Evolutionary conservation across 2,329 filamentous ascomycete genomes (phyloP).

Genomic region (Penicillium sp.): DNA sequence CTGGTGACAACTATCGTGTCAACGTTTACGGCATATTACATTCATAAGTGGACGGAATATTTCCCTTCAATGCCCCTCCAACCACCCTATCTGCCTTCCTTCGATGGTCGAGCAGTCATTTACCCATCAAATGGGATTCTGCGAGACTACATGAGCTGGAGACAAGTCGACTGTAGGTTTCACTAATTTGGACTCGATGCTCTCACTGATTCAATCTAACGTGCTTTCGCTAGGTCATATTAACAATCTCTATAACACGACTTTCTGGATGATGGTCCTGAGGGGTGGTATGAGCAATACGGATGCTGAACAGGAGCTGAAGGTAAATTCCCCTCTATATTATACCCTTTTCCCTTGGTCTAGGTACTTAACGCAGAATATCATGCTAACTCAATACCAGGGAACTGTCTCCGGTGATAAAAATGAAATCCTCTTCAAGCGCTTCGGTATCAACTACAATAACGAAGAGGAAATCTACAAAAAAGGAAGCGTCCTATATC

Average conservation of each 20-base stretch:
- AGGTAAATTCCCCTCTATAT: slow-evolving; percentile 52
- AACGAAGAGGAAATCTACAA: slow-evolving; percentile 90
- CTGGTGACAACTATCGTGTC: slow-evolving; percentile 88
- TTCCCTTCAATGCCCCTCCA: slow-evolving; percentile 75
- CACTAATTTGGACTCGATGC: background rate
- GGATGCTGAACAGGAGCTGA: slow-evolving; percentile 79
- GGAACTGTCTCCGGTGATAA: slow-evolving; percentile 86
- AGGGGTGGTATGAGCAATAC: slow-evolving; percentile 74
- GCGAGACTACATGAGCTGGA: slow-evolving; percentile 94
- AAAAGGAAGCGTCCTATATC: slow-evolving; percentile 89
- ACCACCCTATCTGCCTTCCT: slow-evolving; percentile 75
- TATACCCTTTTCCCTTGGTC: background rate
- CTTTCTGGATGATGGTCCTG: slow-evolving; percentile 88
- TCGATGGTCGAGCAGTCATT: slow-evolving; percentile 88
- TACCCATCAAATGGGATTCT: slow-evolving; percentile 84
- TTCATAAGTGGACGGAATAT: slow-evolving; percentile 75
- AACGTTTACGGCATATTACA: slow-evolving; percentile 90
- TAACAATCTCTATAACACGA: slow-evolving; percentile 98
- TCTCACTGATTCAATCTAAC: background rate
- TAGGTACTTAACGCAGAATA: background rate
- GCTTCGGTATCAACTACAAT: slow-evolving; percentile 95
- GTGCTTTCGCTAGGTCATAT: slow-evolving; percentile 71
- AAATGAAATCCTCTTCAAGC: slow-evolving; percentile 90
- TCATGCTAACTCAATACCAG: slow-evolving; percentile 46
- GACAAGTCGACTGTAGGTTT: slow-evolving; percentile 89